Conservation (phyloP, 2,329 filamentous ascomycete species). For the Exophiala sp. region DNA sequence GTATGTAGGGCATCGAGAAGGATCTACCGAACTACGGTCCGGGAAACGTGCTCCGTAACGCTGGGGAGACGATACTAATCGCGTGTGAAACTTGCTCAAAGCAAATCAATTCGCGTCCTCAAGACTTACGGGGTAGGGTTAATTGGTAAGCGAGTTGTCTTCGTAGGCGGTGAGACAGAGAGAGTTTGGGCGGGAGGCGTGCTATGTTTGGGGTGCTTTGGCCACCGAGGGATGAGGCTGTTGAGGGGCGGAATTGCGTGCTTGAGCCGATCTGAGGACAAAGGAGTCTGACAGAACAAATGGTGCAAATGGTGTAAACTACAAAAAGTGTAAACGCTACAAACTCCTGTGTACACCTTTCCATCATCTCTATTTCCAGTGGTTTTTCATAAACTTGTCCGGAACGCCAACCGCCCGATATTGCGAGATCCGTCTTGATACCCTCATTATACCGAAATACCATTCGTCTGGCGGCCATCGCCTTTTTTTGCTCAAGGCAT, state of each 20-base stretch:
- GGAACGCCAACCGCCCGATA: too few species aligned
- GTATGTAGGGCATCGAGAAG: neutral
- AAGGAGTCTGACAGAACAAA: too few species aligned
- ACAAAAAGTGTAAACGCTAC: too few species aligned
- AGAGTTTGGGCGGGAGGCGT: neutral
- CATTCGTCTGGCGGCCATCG: too few species aligned
- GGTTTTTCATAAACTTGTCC: too few species aligned
- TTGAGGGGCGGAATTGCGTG: neutral
- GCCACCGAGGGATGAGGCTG: neutral
- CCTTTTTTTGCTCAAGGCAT: too few species aligned
- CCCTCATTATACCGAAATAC: too few species aligned
- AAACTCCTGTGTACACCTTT: too few species aligned
- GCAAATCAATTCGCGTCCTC: neutral
- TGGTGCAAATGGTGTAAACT: too few species aligned
- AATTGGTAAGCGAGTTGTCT: neutral
- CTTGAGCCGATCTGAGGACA: too few species aligned
- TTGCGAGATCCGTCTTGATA: too few species aligned
- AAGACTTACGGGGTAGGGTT: neutral
- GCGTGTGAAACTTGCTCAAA: conserved; percentile 3
- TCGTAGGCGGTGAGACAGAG: neutral
- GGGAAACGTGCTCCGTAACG: neutral
- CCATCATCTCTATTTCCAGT: too few species aligned
- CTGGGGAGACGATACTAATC: neutral
- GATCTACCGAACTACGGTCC: neutral
- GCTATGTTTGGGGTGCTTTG: neutral